Evolutionary conservation across 306 rosid species (phyloP).

Genomic region (Mimosa bimucronata): DNA sequence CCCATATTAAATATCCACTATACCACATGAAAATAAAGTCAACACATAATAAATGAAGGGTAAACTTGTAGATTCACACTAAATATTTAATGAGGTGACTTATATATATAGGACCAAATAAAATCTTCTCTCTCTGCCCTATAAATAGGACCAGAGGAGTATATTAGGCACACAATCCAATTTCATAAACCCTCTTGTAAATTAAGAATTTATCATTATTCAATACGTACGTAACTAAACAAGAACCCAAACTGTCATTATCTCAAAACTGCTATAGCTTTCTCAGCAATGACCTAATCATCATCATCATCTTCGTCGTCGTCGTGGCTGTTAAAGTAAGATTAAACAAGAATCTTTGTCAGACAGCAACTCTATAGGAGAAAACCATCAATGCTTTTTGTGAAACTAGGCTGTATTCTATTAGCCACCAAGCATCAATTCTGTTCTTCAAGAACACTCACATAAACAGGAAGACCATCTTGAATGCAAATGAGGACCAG

Average conservation of each 20-base stretch:
- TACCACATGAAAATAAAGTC: too few relatives aligned
- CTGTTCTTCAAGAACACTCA: conserved; percentile 33
- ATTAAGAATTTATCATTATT: neutral
- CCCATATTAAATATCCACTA: too few relatives aligned
- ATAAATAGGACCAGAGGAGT: too few relatives aligned
- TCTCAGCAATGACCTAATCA: conserved; percentile 9
- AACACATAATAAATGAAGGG: too few relatives aligned
- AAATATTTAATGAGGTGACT: too few relatives aligned
- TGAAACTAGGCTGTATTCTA: neutral
- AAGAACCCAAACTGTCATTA: neutral
- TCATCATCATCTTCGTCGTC: conserved; percentile 46
- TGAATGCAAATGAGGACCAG: conserved; percentile 41
- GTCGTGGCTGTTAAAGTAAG: conserved; percentile 30
- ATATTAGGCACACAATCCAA: neutral
- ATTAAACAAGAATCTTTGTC: conserved; percentile 12
- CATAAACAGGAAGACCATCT: conserved; percentile 25
- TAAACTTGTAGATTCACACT: too few relatives aligned
- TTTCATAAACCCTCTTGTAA: neutral
- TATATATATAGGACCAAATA: too few relatives aligned
- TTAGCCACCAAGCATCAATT: neutral
- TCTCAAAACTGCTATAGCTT: neutral
- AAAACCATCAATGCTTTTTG: neutral
- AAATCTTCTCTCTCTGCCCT: too few relatives aligned
- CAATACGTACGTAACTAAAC: neutral
- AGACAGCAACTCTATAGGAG: conserved; percentile 18